Conservation (phyloP, 2,329 filamentous ascomycete genomes). For the Leptographium flavum region DNA sequence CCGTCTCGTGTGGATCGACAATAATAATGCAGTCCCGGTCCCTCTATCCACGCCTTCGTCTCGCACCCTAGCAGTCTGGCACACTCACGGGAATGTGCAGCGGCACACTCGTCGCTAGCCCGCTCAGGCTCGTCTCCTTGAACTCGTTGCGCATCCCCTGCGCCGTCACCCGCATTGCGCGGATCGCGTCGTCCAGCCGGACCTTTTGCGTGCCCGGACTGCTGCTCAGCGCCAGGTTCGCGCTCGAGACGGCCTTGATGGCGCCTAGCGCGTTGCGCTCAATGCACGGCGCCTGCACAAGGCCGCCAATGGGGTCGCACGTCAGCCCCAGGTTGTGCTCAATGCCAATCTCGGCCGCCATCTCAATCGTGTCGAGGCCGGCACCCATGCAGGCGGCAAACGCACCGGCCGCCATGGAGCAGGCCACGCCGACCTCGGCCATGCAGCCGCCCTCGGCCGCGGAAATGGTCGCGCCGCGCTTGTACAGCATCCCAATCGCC, state of each 20-base stretch:
- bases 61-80: slow-evolving; percentile 26
- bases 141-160: slow-evolving; percentile 38
- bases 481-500: slow-evolving; percentile 38
- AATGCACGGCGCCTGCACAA: slow-evolving; percentile 36
- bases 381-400: slow-evolving; percentile 38
- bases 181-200: slow-evolving; percentile 33
- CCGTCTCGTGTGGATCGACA: too few species aligned
- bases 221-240: slow-evolving; percentile 32
- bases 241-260: slow-evolving; percentile 35
- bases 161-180: slow-evolving; percentile 34
- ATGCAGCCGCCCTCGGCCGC: slow-evolving; percentile 37
- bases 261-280: slow-evolving; percentile 35
- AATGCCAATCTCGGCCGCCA: slow-evolving; percentile 37
- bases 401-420: slow-evolving; percentile 35
- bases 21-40: background rate
- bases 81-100: slow-evolving; percentile 36
- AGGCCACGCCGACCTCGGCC: slow-evolving; percentile 38
- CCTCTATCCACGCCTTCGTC: background rate
- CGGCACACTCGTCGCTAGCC: slow-evolving; percentile 27
- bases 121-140: slow-evolving; percentile 35
- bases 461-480: slow-evolving; percentile 36
- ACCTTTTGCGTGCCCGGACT: slow-evolving; percentile 30
- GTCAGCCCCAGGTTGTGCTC: slow-evolving; percentile 37
- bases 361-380: slow-evolving; percentile 33
- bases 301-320: slow-evolving; percentile 34